These are phyloP conservation scores for Pleurotus tuber-regium DNA, from an alignment of 768 basidiomycete genomes.

Conservation along the genomic window DNA sequence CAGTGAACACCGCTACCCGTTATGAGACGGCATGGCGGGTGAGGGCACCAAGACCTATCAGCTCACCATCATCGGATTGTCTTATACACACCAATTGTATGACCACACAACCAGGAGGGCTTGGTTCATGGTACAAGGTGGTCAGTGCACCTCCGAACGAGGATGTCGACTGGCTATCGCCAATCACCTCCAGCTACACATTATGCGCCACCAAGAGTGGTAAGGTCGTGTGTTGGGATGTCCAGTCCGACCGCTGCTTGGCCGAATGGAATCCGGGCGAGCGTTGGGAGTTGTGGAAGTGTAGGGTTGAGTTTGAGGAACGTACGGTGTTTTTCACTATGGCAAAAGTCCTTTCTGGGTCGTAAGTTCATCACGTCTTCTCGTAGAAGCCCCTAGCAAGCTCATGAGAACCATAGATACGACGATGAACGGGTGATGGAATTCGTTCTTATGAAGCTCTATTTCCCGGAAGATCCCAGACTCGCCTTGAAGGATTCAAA, in stretches of 20 bases:
- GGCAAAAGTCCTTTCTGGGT: constrained; percentile 56
- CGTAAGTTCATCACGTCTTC: constrained; percentile 33
- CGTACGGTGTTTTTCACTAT: constrained; percentile 73
- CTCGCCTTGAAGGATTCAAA: constrained; percentile 32
- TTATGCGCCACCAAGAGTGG: constrained; percentile 78
- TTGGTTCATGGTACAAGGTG: constrained; percentile 58
- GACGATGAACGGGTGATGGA: constrained; percentile 67
- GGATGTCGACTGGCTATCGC: constrained; percentile 75
- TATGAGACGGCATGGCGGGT: constrained; percentile 63
- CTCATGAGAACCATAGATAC: constrained; percentile 32
- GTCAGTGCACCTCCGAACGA: constrained; percentile 65
- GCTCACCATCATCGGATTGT: constrained; percentile 22
- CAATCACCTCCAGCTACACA: constrained; percentile 72
- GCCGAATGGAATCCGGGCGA: constrained; percentile 68
- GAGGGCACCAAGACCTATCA: constrained; percentile 53
- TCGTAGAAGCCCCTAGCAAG: not conserved
- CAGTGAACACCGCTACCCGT: constrained; percentile 60
- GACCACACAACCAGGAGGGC: not conserved
- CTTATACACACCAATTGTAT: constrained; percentile 5
- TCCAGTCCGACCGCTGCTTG: constrained; percentile 55
- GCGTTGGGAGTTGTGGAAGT: constrained; percentile 76
- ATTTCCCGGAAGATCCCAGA: constrained; percentile 48
- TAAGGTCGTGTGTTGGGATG: constrained; percentile 77
- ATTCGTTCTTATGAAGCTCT: constrained; percentile 67
- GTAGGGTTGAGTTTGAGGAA: constrained; percentile 72